These are phyloP conservation scores for Strobilomyces echinocephalus DNA, from an alignment of 768 basidiomycete species.

Conservation along the genomic window DNA sequence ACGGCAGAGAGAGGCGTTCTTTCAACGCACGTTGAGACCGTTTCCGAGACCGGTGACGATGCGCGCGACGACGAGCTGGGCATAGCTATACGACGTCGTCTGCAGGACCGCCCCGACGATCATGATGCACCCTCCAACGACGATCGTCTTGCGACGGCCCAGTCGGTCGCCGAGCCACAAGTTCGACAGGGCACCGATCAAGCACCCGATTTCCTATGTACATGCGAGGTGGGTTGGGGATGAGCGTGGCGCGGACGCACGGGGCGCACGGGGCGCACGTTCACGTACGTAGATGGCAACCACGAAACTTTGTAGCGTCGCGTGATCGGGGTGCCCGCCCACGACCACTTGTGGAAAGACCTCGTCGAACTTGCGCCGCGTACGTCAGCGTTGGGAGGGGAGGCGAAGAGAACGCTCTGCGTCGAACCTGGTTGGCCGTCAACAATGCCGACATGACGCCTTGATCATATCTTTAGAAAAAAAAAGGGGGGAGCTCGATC, in stretches of 20 bases:
- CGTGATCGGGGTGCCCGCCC: constrained; percentile 37
- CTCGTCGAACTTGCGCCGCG: constrained; percentile 47
- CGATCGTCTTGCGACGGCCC: constrained; percentile 55
- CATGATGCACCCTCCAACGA: constrained; percentile 51
- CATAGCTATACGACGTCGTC: constrained; percentile 50
- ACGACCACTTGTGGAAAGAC: constrained; percentile 53
- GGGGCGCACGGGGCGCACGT: no score
- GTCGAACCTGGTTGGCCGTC: constrained; percentile 45
- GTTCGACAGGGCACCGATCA: constrained; percentile 59
- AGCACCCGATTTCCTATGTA: constrained; percentile 65
- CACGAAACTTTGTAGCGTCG: constrained; percentile 55
- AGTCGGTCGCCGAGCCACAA: constrained; percentile 56
- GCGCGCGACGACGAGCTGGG: constrained; percentile 59
- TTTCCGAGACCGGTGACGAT: constrained; percentile 62
- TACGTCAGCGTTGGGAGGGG: constrained; percentile 1
- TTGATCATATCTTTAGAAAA: constrained; percentile 51
- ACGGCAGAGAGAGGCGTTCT: no score
- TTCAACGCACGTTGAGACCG: constrained; percentile 47
- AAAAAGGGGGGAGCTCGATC: neutral
- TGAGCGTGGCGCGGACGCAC: neutral
- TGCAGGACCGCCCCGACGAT: constrained; percentile 61
- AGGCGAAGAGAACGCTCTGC: neutral
- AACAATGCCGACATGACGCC: constrained; percentile 67
- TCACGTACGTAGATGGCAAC: constrained; percentile 52
- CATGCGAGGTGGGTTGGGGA: neutral